Conservation (phyloP, 2,329 filamentous ascomycete species). For the Huntiella savannae region DNA sequence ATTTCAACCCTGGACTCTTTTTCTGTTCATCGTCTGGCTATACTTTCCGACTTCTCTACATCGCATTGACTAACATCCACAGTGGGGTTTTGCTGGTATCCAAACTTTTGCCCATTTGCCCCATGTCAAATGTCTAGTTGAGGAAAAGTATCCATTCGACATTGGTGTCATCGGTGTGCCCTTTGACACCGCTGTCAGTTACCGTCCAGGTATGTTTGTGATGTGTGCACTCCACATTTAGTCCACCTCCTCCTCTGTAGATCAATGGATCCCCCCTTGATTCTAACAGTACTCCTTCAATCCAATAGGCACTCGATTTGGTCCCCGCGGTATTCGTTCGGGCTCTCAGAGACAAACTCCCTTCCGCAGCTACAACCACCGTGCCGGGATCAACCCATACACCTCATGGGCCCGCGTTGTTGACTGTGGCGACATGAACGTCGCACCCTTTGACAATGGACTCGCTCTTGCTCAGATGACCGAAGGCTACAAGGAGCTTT, state of each 20-base stretch:
- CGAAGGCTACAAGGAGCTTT: conserved; percentile 55
- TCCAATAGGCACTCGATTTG: conserved; percentile 51
- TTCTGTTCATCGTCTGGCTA: neutral
- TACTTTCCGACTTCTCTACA: neutral
- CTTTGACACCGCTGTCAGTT: conserved; percentile 56
- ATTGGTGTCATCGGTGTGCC: conserved; percentile 55
- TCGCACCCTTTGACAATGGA: conserved; percentile 71
- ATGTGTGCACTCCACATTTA: neutral
- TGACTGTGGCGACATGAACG: conserved; percentile 81
- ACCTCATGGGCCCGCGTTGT: conserved; percentile 57
- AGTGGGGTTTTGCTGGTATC: conserved; percentile 47
- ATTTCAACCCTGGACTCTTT: neutral
- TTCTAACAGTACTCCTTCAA: neutral
- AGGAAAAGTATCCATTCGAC: conserved; percentile 43
- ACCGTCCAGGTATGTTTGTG: conserved; percentile 37
- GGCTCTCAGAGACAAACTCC: conserved; percentile 65
- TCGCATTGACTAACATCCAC: neutral
- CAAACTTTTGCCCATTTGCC: conserved; percentile 55
- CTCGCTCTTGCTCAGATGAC: conserved; percentile 72
- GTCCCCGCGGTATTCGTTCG: conserved; percentile 69
- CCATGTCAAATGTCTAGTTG: conserved; percentile 50
- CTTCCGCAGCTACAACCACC: conserved; percentile 61
- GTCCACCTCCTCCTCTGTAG: neutral
- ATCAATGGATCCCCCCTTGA: neutral
- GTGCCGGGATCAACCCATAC: conserved; percentile 71